Percentiles rank a stretch among this genome's conserved stretches.
phyloP scores from a whole-genome alignment of 2,329 filamentous ascomycete genomes.

The Aspergillus chevalieri region DNA sequence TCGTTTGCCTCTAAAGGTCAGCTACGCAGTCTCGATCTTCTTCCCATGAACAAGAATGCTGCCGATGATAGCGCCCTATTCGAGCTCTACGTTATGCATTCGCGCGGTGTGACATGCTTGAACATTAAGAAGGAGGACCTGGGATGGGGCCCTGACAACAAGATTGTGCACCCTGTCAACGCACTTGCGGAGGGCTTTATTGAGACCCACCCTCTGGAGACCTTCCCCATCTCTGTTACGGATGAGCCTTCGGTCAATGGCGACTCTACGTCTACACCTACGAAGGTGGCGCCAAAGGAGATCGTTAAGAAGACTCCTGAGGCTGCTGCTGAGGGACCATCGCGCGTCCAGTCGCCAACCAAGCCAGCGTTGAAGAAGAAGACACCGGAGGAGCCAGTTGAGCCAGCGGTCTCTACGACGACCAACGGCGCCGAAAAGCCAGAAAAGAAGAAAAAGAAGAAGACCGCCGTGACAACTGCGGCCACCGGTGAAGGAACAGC shows the following conservation, averaged over 20 bases:
- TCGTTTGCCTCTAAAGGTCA: slow-evolving; percentile 82
- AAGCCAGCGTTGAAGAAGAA: slow-evolving; percentile 40
- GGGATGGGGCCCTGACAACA: slow-evolving; percentile 86
- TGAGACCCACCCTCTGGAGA: slow-evolving; percentile 62
- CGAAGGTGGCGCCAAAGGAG: slow-evolving; percentile 35
- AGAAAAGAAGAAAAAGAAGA: slow-evolving; percentile 68
- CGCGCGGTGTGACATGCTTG: slow-evolving; percentile 87
- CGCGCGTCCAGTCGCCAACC: slow-evolving; percentile 30
- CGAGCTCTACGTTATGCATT: slow-evolving; percentile 96
- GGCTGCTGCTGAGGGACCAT: slow-evolving; percentile 18
- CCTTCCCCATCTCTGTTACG: slow-evolving; percentile 37
- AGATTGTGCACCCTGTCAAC: slow-evolving; percentile 72
- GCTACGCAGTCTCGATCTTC: slow-evolving; percentile 82
- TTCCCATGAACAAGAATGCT: slow-evolving; percentile 55
- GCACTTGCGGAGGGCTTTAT: slow-evolving; percentile 69
- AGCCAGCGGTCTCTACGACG: slow-evolving; percentile 9
- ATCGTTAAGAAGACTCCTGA: slow-evolving; percentile 37
- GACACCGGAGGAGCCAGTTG: slow-evolving; percentile 29
- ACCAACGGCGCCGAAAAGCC: slow-evolving; percentile 46
- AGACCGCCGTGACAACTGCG: slow-evolving; percentile 20
- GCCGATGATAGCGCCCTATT: slow-evolving; percentile 69
- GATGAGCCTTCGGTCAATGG: slow-evolving; percentile 43
- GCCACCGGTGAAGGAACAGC: slow-evolving; percentile 39
- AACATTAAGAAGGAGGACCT: slow-evolving; percentile 82
- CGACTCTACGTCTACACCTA: slow-evolving; percentile 29